Base-by-base conservation (phyloP, 345 rosid genomes). In the Hevea brasiliensis region DNA sequence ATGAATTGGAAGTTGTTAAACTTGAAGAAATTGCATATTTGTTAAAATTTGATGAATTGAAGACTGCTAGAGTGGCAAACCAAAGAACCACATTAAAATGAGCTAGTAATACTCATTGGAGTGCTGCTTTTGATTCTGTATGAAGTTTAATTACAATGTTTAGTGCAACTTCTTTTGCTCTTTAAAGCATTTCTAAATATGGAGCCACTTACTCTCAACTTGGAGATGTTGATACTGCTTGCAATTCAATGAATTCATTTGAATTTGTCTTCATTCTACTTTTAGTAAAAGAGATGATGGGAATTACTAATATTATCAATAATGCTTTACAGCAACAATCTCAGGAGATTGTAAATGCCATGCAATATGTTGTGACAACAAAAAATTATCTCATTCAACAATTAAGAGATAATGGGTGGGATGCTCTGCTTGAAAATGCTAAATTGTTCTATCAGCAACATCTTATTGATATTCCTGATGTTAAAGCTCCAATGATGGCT, bases 331-430 rank as follows among this genome's bases (percentile, higher is more conserved):
- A 73, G 2, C 14, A 56, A 24, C 40, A 73, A 6, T 62, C 75
- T 61, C 50, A 72, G 14, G 68, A 72, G 8, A 61, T 72, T 35
- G 15, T 37, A 0, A 72, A 61, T 15, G 64, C 12, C 9, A 41
- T 73, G 65, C 29, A 54, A 42, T 29, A 54, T 1, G 56, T 65
- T 1, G 18, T 9, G 7, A 54, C 44, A 13, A 24, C 71, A 64
- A 73, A 73, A 18, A 0, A n/a, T n/a, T n/a, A 7, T 1, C n/a
- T 73, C 3, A 14, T 65, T 65, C 45, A 65, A 21, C 8, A 73
- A 27, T 50, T 72, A 1, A 73, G 76, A 65, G n/a, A n/a, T n/a
- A n/a, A n/a, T n/a, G n/a, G 64, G 54, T 63, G 42, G 48, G 20
- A 12, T 21, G 1, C 1, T 53, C n/a, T 65, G 0, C 32, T 57